Evolutionary conservation across 179 eudicot species (phyloP), one percentile per base, ranked within the genome.

Genomic region (Gypsophila paniculata): DNA sequence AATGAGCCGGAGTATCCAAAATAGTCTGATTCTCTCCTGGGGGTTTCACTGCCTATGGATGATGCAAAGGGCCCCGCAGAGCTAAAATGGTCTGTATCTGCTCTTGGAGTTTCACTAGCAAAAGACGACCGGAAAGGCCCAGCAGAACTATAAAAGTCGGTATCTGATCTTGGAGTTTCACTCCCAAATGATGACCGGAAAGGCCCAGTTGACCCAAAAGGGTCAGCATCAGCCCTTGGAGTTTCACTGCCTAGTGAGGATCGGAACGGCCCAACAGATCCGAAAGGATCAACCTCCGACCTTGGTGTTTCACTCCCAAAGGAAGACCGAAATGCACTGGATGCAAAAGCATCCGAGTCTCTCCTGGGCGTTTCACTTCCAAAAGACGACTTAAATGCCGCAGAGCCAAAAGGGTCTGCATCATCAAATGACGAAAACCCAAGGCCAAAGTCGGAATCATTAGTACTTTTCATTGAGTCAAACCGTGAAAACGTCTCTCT

Each of bases 351-450:
- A 64, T 81, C 84, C 0, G 80, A 75, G 23, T 75, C 84, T 26
- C 72, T 54, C 69, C 75, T 65, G 0, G 85, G 85, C 23, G 90
- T 90, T 81, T 88, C 85, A 76, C 67, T 79, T 52, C 79, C 86
- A 34, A 67, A 72, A 42, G 88, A 78, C 10, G 85, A 76, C 84
- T 81, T 90, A 73, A 89, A 88, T 2, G 88, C 88, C 15, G 85
- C 96, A 26, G 96, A 85, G 15, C 97, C 93, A 67, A 88, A 88
- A 53, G 90, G 87, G 72, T 91, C 97, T 5, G 89, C 59, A 61
- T 90, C 96, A 72, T 90, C 96, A 80, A 88, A 91, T 17, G 90
- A 81, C 13, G 90, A 75, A 76, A 84, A 88, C 32, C 80, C 84
- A 60, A 68, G 86, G 39, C 83, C 75, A 68, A 82, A 80, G 57